Evolutionary conservation across 805 yeast species (phyloP).

Genomic region (Scheffersomyces spartinae): DNA sequence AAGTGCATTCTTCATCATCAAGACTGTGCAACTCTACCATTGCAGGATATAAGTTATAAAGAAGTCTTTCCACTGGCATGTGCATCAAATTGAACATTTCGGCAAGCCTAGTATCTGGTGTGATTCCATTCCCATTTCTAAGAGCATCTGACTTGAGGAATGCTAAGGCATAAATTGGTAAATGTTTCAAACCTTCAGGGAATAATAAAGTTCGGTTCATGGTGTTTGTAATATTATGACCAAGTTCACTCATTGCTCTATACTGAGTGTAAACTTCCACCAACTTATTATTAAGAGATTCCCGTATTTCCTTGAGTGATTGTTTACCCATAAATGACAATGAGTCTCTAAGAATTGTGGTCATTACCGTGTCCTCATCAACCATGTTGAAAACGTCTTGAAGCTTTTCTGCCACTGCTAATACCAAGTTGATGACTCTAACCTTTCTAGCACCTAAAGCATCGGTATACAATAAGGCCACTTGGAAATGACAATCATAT

Average conservation of each 20-base stretch:
- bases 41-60: conserved; percentile 69
- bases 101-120: conserved; percentile 56
- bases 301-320: conserved; percentile 24
- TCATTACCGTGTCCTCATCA: conserved; percentile 44
- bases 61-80: conserved; percentile 43
- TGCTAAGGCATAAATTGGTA: conserved; percentile 57
- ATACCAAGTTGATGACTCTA: conserved; percentile 74
- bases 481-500: conserved; percentile 81
- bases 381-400: conserved; percentile 68
- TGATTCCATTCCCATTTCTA: conserved; percentile 32
- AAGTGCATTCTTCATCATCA: conserved; percentile 43
- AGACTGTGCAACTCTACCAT: conserved; percentile 62
- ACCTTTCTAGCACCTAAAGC: conserved; percentile 67
- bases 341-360: conserved; percentile 29
- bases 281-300: conserved; percentile 25
- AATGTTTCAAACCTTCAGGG: conserved; percentile 68
- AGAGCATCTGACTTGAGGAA: conserved; percentile 61
- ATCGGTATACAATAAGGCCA: conserved; percentile 79
- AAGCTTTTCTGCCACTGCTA: conserved; percentile 66
- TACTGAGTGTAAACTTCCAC: conserved; percentile 37
- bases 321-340: conserved; percentile 30
- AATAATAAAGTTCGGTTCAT: conserved; percentile 40
- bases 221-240: conserved; percentile 23
- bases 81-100: conserved; percentile 39
- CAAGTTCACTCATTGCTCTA: conserved; percentile 35